phyloP scores from a whole-genome alignment of 192 early-diverging fungal species.

The Geranomyces variabilis region DNA sequence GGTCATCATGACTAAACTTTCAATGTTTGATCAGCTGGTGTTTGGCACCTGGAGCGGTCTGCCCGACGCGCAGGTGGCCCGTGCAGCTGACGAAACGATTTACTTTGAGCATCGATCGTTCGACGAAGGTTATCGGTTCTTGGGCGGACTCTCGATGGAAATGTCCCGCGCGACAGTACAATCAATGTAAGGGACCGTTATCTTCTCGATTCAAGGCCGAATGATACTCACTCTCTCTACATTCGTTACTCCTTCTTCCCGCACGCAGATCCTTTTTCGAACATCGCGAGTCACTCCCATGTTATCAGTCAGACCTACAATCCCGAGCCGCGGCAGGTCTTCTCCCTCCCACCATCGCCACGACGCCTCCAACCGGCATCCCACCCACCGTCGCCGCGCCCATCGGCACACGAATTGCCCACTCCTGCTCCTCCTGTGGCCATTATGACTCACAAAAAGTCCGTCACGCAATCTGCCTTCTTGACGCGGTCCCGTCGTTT shows the following conservation, averaged over 20 bases:
- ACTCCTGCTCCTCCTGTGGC: slow-evolving; percentile 40
- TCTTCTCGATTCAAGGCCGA: too few species aligned
- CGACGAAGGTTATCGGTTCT: slow-evolving; percentile 45
- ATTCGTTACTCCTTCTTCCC: neutral
- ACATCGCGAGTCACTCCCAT: slow-evolving; percentile 46
- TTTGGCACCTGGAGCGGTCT: slow-evolving; percentile 50
- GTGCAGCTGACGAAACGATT: slow-evolving; percentile 4
- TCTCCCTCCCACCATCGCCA: slow-evolving; percentile 39
- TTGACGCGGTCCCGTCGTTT: slow-evolving; percentile 34
- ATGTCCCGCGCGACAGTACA: slow-evolving; percentile 21
- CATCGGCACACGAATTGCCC: slow-evolving; percentile 3
- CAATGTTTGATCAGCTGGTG: slow-evolving; percentile 51
- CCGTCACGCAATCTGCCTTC: slow-evolving; percentile 40
- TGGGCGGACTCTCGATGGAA: slow-evolving; percentile 47
- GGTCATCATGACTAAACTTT: slow-evolving; percentile 44
- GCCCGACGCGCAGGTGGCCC: neutral
- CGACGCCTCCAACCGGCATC: neutral
- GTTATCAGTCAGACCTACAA: slow-evolving; percentile 38
- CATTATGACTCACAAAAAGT: slow-evolving; percentile 37
- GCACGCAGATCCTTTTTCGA: slow-evolving; percentile 46
- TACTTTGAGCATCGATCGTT: slow-evolving; percentile 53
- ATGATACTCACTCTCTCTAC: neutral
- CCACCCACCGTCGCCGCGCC: slow-evolving; percentile 2
- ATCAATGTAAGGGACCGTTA: too few species aligned
- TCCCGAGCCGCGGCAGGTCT: slow-evolving; percentile 23